These are phyloP conservation scores for Oryza nivara DNA, from an alignment of 176 grass and related monocot species.

Conservation along the genomic window DNA sequence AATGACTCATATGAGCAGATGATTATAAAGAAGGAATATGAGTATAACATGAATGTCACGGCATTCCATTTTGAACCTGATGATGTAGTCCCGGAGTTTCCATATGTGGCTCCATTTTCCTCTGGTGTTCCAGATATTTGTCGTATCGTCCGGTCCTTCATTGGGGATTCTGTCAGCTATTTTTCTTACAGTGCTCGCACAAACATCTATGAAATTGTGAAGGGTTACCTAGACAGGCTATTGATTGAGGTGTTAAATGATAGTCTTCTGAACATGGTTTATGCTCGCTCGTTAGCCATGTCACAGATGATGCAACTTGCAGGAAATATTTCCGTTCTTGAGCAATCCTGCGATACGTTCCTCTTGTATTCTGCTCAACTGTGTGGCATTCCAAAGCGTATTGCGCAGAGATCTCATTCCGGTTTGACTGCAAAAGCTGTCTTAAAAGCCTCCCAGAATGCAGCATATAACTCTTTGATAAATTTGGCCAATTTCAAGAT, in stretches of 20 bases:
- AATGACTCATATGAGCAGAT: slow-evolving; percentile 81
- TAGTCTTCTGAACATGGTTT: slow-evolving; percentile 74
- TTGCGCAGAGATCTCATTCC: slow-evolving; percentile 65
- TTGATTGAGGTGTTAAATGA: slow-evolving; percentile 90
- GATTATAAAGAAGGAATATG: slow-evolving; percentile 84
- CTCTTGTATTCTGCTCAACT: slow-evolving; percentile 64
- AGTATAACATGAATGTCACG: slow-evolving; percentile 81
- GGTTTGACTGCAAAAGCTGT: slow-evolving; percentile 81
- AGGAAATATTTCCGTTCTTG: slow-evolving; percentile 75
- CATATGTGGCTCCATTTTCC: slow-evolving; percentile 75
- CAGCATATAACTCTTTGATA: slow-evolving; percentile 73
- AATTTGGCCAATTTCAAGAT: slow-evolving; percentile 82
- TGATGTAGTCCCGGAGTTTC: slow-evolving; percentile 70
- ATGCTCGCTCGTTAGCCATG: slow-evolving; percentile 63
- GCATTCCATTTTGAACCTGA: slow-evolving; percentile 66
- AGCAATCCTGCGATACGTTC: slow-evolving; percentile 66
- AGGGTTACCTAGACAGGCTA: slow-evolving; percentile 74
- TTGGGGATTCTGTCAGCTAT: slow-evolving; percentile 89
- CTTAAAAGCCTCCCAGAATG: slow-evolving; percentile 83
- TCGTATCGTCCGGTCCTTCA: slow-evolving; percentile 74
- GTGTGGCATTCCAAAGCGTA: slow-evolving; percentile 68
- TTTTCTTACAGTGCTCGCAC: slow-evolving; percentile 65
- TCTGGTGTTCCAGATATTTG: slow-evolving; percentile 79
- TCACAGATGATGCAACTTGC: slow-evolving; percentile 89
- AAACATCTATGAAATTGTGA: slow-evolving; percentile 71